Evolutionary conservation across 179 eudicot species (phyloP).

Genomic region (Spergularia azorica): DNA sequence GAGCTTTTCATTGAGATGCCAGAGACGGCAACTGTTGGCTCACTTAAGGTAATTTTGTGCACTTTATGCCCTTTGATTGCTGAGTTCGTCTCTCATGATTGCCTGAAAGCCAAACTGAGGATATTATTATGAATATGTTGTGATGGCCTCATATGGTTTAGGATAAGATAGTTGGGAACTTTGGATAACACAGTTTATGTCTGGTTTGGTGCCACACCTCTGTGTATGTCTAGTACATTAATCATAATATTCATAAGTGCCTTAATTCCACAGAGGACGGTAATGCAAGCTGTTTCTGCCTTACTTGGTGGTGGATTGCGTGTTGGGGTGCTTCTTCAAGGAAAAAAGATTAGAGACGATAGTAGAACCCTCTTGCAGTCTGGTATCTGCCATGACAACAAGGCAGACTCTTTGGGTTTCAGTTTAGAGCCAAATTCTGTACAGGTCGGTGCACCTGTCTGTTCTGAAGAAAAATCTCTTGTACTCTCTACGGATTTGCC

Average conservation of each 20-base stretch:
- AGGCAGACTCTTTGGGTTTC: constrained; percentile 70
- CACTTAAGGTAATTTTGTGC: constrained; percentile 63
- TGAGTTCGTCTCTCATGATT: neutral
- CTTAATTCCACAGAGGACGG: constrained; percentile 54
- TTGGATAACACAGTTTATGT: too few relatives aligned
- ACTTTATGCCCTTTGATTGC: neutral
- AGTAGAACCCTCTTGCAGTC: constrained; percentile 69
- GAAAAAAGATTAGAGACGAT: constrained; percentile 84
- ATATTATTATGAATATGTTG: neutral
- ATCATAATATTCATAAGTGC: neutral
- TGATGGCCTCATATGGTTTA: neutral
- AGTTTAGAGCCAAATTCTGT: constrained; percentile 65
- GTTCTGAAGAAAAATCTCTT: constrained; percentile 38
- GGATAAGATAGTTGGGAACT: neutral
- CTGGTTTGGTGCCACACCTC: neutral
- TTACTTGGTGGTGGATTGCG: constrained; percentile 74
- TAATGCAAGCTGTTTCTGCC: constrained; percentile 82
- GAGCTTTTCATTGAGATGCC: constrained; percentile 85
- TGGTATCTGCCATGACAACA: constrained; percentile 67
- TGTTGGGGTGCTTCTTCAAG: constrained; percentile 79
- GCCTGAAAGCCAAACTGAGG: too few relatives aligned
- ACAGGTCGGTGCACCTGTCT: constrained; percentile 33
- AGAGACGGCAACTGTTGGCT: constrained; percentile 82
- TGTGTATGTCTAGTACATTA: neutral
- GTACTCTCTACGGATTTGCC: constrained; percentile 38